Evolutionary conservation across 441 rosid genomes (phyloP).

Genomic region (Erodium texanum): DNA sequence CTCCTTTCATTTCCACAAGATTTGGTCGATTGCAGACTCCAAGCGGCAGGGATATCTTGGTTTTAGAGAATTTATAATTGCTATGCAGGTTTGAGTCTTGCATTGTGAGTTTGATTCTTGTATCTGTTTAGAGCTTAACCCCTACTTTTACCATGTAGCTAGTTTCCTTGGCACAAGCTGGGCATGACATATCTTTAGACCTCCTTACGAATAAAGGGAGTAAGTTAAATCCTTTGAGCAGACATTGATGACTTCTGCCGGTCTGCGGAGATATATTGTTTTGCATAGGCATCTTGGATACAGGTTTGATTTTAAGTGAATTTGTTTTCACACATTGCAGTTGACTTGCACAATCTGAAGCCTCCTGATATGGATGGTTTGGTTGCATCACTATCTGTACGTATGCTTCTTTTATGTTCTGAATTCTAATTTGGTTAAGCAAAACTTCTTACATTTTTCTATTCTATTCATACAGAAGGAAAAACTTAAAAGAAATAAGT

Average conservation of each 20-base stretch:
- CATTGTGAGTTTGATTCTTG: not conserved
- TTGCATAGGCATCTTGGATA: not conserved
- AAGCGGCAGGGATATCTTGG: not conserved
- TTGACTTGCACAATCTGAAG: slow-evolving; percentile 28
- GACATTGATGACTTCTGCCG: too few species aligned
- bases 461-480: not conserved
- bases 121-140: not conserved
- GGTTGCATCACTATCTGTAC: slow-evolving; percentile 34
- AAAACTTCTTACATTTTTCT: slow-evolving; percentile 6
- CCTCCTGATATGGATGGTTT: slow-evolving; percentile 64
- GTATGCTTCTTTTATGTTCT: slow-evolving; percentile 11
- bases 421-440: not conserved
- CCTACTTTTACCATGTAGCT: slow-evolving; percentile 32
- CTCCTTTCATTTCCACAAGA: not conserved
- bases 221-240: not conserved
- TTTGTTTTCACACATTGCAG: slow-evolving; percentile 20
- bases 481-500: not conserved
- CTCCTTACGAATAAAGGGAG: slow-evolving; percentile 39
- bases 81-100: not conserved
- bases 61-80: not conserved
- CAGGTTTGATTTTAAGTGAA: not conserved
- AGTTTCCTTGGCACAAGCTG: slow-evolving; percentile 67
- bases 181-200: slow-evolving; percentile 47
- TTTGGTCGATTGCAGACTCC: not conserved
- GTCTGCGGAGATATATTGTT: not conserved